A percentile compares a stretch with the other conserved stretches of the same genome.
phyloP scores from a whole-genome alignment of 1,284 basidiomycete genomes.

The Ceratorhiza oryzae-sativae region DNA sequence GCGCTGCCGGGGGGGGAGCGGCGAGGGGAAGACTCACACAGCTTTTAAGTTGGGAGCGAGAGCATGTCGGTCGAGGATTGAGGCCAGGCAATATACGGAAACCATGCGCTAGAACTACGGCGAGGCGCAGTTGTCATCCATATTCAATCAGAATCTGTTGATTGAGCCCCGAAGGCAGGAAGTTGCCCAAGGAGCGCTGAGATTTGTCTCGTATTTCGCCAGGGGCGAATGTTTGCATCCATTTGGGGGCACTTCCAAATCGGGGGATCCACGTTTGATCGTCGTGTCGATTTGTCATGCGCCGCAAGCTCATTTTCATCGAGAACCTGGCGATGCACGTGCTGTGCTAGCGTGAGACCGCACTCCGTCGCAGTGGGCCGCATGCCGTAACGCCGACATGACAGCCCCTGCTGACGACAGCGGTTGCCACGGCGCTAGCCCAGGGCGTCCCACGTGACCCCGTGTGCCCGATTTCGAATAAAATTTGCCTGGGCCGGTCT shows the following conservation, averaged over 20 bases:
- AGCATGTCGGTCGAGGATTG: background rate
- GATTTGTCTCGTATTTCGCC: constrained; percentile 9
- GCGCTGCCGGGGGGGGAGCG: background rate
- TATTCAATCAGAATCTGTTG: constrained; percentile 31
- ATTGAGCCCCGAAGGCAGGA: constrained; percentile 32
- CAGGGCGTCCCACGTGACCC: constrained; percentile 12
- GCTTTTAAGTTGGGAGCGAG: constrained; percentile 11
- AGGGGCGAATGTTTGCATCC: constrained; percentile 18
- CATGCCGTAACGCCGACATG: constrained; percentile 10
- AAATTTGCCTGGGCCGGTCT: constrained; percentile 13
- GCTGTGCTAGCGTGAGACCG: constrained; percentile 13
- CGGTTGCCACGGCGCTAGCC: constrained; percentile 9
- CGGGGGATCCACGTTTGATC: constrained; percentile 37
- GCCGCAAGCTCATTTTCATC: constrained; percentile 1
- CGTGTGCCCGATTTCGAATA: constrained; percentile 20
- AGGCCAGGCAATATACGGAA: constrained; percentile 21
- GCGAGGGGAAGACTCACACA: background rate
- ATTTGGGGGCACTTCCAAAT: constrained; percentile 27
- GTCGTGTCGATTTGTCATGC: constrained; percentile 15
- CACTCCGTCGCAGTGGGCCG: background rate
- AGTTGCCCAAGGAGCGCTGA: constrained; percentile 7
- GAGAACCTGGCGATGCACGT: constrained; percentile 26
- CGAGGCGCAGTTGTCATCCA: constrained; percentile 17
- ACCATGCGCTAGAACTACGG: constrained; percentile 12
- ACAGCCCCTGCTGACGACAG: background rate